phyloP scores from a whole-genome alignment of 2,329 filamentous ascomycete genomes.

The Botryotinia convoluta region DNA sequence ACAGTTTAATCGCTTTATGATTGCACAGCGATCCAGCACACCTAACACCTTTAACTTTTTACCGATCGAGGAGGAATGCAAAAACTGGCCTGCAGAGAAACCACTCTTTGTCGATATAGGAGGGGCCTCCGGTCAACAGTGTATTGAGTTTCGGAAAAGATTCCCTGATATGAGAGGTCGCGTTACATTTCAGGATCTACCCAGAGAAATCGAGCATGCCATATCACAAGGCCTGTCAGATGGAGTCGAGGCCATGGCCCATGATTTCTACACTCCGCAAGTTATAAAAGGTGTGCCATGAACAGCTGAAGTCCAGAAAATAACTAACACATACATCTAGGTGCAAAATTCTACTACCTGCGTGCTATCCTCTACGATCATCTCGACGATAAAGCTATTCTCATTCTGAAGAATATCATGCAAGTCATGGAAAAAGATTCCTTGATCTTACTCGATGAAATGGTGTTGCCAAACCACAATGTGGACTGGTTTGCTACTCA shows the following conservation, averaged over 20 bases:
- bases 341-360: conserved; percentile 40
- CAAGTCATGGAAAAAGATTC: conserved; percentile 41
- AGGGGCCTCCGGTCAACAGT: not conserved
- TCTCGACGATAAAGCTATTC: conserved; percentile 37
- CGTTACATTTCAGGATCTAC: conserved; percentile 44
- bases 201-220: conserved; percentile 24
- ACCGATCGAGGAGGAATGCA: conserved; percentile 8
- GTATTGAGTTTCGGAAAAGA: not conserved
- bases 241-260: conserved; percentile 35
- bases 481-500: conserved; percentile 37
- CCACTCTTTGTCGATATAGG: conserved; percentile 9
- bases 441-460: conserved; percentile 44
- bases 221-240: conserved; percentile 27
- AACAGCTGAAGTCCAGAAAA: not conserved
- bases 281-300: conserved; percentile 27
- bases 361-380: conserved; percentile 43
- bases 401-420: conserved; percentile 39
- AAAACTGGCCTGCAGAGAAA: conserved; percentile 32
- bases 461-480: conserved; percentile 41
- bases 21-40: conserved; percentile 4
- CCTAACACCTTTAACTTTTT: conserved; percentile 12
- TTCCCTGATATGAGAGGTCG: conserved; percentile 21
- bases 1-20: conserved; percentile 21
- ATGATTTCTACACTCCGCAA: conserved; percentile 37
- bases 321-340: not conserved